Evolutionary conservation across 2,329 filamentous ascomycete genomes (phyloP), one percentile per base, ranked within the genome.

Genomic region (Ustilaginoidea virens): DNA sequence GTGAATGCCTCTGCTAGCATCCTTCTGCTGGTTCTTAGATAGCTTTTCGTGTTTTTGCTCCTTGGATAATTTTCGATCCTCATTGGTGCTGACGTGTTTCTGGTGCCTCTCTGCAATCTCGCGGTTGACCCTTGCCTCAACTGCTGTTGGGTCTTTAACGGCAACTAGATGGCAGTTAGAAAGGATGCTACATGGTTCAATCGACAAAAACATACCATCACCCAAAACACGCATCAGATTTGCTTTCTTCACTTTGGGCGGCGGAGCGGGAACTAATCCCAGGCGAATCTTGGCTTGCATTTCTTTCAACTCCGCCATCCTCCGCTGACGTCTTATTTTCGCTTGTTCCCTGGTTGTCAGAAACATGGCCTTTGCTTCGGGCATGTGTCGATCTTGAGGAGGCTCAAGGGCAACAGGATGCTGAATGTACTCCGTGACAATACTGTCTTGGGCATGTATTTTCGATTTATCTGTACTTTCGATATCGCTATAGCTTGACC

Each of bases 221-320:
- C 90, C 90, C 32, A 94, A 66, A 17, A 98, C 90, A 33, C 86
- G 78, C 90, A 98, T 98, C 48, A 98, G 69, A 52, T 98, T 98
- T 33, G 79, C 81, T 54, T 92, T 92, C 58, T 94, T 96, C 41
- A 98, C 83, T 55, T 96, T 98, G 8, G 90, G 87, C 16, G 86
- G 80, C 17, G 86, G 85, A 13, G 87, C 82, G 3, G 86, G 83
- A 35, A 87, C 78, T 10, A 98, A 66, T 13, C 90, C 90, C 8
- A 98, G 63, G 33, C 87, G 71, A 36, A 96, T 90, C 60, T 98
- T 96, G 21, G 87, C 86, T 55, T 98, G 90, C 47, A 86, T 77
- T 54, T 98, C 92, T 52, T 96, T 96, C 38, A 92, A 63, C 37
- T 94, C 83, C 23, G 81, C 86, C 71, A 87, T 87, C 39, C 92